These are phyloP conservation scores for Erythrobasidium yunnanense DNA, from an alignment of 768 basidiomycete species.

Conservation along the genomic window DNA sequence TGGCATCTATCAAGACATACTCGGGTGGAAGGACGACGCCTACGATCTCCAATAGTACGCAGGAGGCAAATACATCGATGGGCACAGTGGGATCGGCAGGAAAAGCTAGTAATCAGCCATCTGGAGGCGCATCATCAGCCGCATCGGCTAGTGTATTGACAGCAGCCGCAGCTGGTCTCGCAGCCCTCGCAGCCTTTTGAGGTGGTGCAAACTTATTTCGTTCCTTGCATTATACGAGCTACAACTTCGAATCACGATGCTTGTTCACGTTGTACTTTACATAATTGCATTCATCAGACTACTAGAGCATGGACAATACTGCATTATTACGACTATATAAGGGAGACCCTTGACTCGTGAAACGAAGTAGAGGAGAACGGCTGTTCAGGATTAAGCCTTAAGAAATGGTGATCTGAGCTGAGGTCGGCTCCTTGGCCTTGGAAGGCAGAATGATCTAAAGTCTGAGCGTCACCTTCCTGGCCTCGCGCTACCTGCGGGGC, in stretches of 20 bases:
- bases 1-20: constrained; percentile 19
- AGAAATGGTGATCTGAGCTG: neutral
- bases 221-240: no score
- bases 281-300: neutral
- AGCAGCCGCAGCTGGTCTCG: neutral
- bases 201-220: neutral
- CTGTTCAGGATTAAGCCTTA: neutral
- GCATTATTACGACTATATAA: neutral
- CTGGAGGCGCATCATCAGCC: neutral
- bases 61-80: neutral
- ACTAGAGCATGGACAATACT: neutral
- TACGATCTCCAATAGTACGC: neutral
- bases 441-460: neutral
- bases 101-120: neutral
- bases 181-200: neutral
- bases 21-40: constrained; percentile 20
- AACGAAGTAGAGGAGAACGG: neutral
- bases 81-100: neutral
- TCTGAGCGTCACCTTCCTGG: neutral
- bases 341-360: neutral
- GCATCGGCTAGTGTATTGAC: neutral
- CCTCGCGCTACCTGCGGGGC: neutral
- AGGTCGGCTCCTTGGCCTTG: neutral
- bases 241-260: no score
- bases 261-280: no score